Evolutionary conservation across 306 rosid species (phyloP).

Genomic region (Hippophae rhamnoides): DNA sequence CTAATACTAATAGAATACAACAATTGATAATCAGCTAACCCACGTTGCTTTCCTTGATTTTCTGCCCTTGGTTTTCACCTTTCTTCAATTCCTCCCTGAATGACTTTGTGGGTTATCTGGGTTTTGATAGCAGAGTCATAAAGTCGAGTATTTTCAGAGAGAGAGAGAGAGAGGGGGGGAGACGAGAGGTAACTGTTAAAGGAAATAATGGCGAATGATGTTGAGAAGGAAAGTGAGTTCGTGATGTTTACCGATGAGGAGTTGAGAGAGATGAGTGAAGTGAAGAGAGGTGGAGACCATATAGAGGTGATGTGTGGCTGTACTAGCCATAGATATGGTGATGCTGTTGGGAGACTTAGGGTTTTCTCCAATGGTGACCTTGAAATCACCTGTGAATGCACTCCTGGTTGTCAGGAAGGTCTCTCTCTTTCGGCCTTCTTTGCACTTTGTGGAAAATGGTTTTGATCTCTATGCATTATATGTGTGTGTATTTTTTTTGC

Average conservation of each 20-base stretch:
- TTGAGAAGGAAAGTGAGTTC: constrained; percentile 49
- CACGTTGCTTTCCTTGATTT: constrained; percentile 13
- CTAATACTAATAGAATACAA: constrained; percentile 15
- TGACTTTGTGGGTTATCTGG: constrained; percentile 17
- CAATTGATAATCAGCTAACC: constrained; percentile 10
- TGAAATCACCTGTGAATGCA: constrained; percentile 87
- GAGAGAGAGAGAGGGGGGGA: background rate
- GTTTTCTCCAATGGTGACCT: constrained; percentile 85
- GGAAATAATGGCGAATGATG: constrained; percentile 50
- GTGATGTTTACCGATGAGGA: constrained; percentile 76
- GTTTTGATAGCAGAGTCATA: constrained; percentile 34
- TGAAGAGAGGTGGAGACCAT: constrained; percentile 51
- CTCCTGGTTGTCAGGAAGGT: constrained; percentile 99
- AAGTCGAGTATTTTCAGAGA: background rate
- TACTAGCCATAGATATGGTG: constrained; percentile 92
- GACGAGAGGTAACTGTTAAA: no score
- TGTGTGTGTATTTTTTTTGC: constrained; percentile 13
- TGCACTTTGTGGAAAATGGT: constrained; percentile 20
- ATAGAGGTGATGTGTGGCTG: constrained; percentile 93
- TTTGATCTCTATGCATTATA: constrained; percentile 31
- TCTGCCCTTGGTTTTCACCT: constrained; percentile 18
- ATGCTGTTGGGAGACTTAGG: constrained; percentile 99
- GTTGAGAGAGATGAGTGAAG: constrained; percentile 79
- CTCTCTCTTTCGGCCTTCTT: constrained; percentile 22
- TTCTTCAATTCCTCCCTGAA: constrained; percentile 26